Evolutionary conservation across 2,329 filamentous ascomycete genomes (phyloP), one percentile per base, ranked within the genome.

Genomic region (Talaromyces marneffei): DNA sequence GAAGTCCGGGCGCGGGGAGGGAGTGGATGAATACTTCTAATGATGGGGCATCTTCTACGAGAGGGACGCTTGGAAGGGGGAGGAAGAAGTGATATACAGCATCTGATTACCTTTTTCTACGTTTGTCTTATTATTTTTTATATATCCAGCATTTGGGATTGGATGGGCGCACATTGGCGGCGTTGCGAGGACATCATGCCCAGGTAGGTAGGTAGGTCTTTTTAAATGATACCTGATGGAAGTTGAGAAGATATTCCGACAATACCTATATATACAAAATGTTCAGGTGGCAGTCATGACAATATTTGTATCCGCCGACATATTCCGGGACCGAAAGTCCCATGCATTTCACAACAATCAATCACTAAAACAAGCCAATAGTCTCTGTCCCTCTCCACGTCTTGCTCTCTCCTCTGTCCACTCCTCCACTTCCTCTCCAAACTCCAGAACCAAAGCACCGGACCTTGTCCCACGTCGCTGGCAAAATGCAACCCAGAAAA

Each of bases 1-100:
- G 92, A 72, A 96, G 91, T 72, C 87, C 91, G 10, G 90, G 90
- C 1, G 87, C 89, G 60, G 85, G 85, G 54, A 82, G 87, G 66
- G 86, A 88, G 63, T 87, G 86, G 65, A 85, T 87, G 68, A 85
- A 85, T 63, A 65, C 64, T 3, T 71, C 70, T 42, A 70, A 72
- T 25, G 71, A 70, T 57, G 71, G 71, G 12, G 40, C 60, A 14
- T 57, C 62, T 27, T 59, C 60, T 53, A 39, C 46, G 14, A 62
- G 50, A 31, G 60, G 46, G 5, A 33, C 23, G 23, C 27, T 29
- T n/a, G 37, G 48, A 8, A 53, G 50, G 18, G 37, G 58, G 37
- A 62, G 50, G 31, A 62, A 62, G 56, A 57, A 62, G 10, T 62
- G 14, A 57, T 33, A 10, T 29, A 14, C 44, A 12, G 6, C 27